Evolutionary conservation across 2,329 filamentous ascomycete genomes (phyloP), one percentile per base, ranked within the genome.

Genomic region (Endoconidiophora laricicola): DNA sequence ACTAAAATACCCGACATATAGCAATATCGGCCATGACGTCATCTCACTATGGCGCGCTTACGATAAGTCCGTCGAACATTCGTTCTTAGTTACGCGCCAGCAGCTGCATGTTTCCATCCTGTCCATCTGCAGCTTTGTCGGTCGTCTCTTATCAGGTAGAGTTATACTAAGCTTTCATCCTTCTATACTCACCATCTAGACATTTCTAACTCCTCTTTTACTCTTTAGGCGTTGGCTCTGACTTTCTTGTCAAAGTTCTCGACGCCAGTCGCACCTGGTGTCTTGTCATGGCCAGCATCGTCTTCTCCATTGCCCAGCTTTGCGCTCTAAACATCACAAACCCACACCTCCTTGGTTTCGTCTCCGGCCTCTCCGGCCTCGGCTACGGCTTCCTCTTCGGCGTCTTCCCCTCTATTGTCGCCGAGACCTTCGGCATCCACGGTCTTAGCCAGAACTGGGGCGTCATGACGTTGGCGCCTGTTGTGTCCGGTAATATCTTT

Each of bases 361-460:
- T 96, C 16, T 95, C 88, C 0, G 76, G 79, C 0, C 72, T 94
- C 20, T 94, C 84, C 0, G 91, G 91, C 0, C 69, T 96, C 1
- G 88, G 80, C 1, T 98, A 98, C 62, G 91, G 91, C 2, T 86
- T 94, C 56, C 72, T 96, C 0, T 96, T 96, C 57, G 91, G 91
- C 33, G 88, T 94, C 18, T 94, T 85, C 63, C 91, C 91, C 0
- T 88, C 87, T 10, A 78, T 96, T 16, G 76, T 85, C 7, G 86
- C 88, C 5, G 88, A 96, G 61, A 81, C 83, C 0, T 98, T 98
- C 62, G 91, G 91, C 6, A 83, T 95, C 23, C 75, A 81, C 54
- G 90, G 88, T 1, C 71, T 98, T 44, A 87, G 83, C 50, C 86
- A 94, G 61, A 98, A 96, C 60, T 98, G 91, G 90, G 91, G 91